Percentiles rank a stretch among this genome's conserved stretches.
phyloP scores from a whole-genome alignment of 345 rosid species.

The Leavenworthia alabamica region DNA sequence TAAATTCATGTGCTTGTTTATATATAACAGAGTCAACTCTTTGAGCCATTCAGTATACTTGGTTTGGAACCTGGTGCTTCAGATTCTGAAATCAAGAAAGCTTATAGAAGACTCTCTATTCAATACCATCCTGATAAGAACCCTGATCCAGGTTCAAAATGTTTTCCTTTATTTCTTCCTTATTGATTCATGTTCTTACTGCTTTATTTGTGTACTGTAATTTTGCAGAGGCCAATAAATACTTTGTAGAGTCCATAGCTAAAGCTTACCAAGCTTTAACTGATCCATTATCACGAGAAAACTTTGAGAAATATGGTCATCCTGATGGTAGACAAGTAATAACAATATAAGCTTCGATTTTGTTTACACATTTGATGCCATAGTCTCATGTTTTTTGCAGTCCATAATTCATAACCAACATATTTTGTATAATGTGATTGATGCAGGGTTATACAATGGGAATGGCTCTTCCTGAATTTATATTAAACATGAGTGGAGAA shows the following conservation, averaged over 20 bases:
- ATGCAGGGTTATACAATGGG: constrained; percentile 94
- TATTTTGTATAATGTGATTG: constrained; percentile 1
- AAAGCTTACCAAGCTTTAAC: constrained; percentile 98
- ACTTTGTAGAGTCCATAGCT: constrained; percentile 79
- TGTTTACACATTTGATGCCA: not conserved
- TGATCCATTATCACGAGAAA: constrained; percentile 87
- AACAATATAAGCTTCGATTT: not conserved
- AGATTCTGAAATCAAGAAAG: constrained; percentile 84
- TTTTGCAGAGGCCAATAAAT: constrained; percentile 66
- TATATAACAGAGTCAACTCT: constrained; percentile 58
- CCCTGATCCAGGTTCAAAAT: constrained; percentile 94
- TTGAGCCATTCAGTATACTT: constrained; percentile 83
- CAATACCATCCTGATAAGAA: constrained; percentile 98
- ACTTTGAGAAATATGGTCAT: constrained; percentile 97
- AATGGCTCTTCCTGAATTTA: constrained; percentile 90
- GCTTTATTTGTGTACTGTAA: not conserved
- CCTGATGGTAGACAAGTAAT: constrained; percentile 96
- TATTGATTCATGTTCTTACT: not conserved
- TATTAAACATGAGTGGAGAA: constrained; percentile 75
- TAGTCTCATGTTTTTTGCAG: too few species aligned
- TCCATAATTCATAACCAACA: too few species aligned
- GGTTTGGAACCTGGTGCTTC: constrained; percentile 80
- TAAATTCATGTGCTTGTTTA: not conserved
- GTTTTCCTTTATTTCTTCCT: not conserved
- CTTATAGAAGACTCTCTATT: constrained; percentile 84